phyloP scores from a whole-genome alignment of 2,329 filamentous ascomycete species.

The Xylaria sp. region DNA sequence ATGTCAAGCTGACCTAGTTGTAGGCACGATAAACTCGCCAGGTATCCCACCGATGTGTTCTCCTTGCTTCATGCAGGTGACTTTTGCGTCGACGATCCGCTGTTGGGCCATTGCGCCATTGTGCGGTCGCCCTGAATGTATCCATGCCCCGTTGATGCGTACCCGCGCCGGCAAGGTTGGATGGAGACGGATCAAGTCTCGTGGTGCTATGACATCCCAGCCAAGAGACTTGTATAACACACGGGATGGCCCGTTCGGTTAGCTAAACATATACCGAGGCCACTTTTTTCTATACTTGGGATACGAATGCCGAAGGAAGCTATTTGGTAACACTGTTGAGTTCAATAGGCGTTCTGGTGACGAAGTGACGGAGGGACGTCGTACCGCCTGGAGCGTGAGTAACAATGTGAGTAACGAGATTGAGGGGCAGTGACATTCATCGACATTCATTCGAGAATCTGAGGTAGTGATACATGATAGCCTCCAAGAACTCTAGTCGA shows the following conservation, averaged over 20 bases:
- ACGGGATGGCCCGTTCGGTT: constrained; percentile 25
- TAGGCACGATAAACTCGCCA: constrained; percentile 19
- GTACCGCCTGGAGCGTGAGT: neutral
- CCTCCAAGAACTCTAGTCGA: neutral
- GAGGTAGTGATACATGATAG: neutral
- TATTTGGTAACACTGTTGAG: neutral
- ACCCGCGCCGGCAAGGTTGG: constrained; percentile 1
- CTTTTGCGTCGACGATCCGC: constrained; percentile 9
- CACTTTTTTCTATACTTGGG: neutral
- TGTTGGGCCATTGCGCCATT: constrained; percentile 6
- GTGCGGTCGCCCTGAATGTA: constrained; percentile 2
- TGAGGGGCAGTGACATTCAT: too few species aligned
- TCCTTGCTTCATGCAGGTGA: constrained; percentile 23
- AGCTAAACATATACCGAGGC: neutral
- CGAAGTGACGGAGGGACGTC: neutral
- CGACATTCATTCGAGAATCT: neutral
- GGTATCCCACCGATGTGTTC: constrained; percentile 9
- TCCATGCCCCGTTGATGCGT: neutral
- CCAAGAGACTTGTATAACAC: constrained; percentile 19
- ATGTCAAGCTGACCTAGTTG: constrained; percentile 2
- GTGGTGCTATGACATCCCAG: constrained; percentile 12
- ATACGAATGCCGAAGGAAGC: neutral
- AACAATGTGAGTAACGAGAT: too few species aligned
- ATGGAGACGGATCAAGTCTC: neutral
- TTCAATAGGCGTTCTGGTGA: neutral